Evolutionary conservation across 352 stramenopile species (phyloP).

Genomic region (Aphanomyces stellatus): DNA sequence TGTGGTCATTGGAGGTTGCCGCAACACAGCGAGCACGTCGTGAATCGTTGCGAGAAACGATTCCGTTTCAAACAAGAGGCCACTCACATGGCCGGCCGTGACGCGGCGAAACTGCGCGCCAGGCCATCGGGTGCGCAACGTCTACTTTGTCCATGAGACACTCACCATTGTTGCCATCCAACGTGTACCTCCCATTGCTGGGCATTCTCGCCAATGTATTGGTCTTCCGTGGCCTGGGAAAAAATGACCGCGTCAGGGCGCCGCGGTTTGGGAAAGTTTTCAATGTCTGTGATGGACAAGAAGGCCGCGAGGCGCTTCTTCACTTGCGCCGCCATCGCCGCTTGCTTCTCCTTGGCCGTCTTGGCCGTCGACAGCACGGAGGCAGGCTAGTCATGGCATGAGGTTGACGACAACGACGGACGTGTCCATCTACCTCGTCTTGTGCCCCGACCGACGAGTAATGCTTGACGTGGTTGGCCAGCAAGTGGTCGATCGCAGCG

Average conservation of each 20-base stretch:
- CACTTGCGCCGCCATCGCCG: slow-evolving; percentile 43
- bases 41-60: slow-evolving; percentile 62
- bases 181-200: slow-evolving; percentile 45
- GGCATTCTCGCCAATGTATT: slow-evolving; percentile 60
- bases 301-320: slow-evolving; percentile 75
- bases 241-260: slow-evolving; percentile 65
- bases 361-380: slow-evolving; percentile 2
- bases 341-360: slow-evolving; percentile 27
- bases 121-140: slow-evolving; percentile 46
- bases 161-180: background rate
- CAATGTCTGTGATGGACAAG: slow-evolving; percentile 73
- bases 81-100: slow-evolving; percentile 67
- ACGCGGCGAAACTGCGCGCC: slow-evolving; percentile 48
- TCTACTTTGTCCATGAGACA: slow-evolving; percentile 21
- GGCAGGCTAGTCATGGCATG: too few relatives aligned
- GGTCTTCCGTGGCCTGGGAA: slow-evolving; percentile 63
- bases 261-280: slow-evolving; percentile 60
- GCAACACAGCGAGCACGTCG: slow-evolving; percentile 31
- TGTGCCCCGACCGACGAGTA: background rate
- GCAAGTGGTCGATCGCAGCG: slow-evolving; percentile 60
- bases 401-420: too few relatives aligned
- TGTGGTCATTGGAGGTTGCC: too few relatives aligned
- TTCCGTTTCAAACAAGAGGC: slow-evolving; percentile 63
- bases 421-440: too few relatives aligned
- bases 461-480: slow-evolving; percentile 28